These are phyloP conservation scores for Dendryphion nanum DNA, from an alignment of 2,329 filamentous ascomycete genomes.

Conservation along the genomic window DNA sequence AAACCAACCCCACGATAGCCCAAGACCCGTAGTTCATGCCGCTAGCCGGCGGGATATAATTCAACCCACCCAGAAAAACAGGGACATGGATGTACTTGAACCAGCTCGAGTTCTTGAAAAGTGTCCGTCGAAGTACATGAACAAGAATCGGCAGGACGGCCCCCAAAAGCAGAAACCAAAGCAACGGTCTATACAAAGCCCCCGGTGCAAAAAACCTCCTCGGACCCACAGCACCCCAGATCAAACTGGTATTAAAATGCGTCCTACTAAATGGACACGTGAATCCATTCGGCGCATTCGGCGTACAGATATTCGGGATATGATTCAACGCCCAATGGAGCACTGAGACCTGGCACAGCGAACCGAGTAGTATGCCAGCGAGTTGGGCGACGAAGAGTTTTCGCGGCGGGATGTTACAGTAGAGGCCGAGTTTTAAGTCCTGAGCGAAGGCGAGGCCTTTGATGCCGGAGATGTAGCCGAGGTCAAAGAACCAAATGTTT, in stretches of 20 bases:
- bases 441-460: slow-evolving; percentile 4
- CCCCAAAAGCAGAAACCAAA: slow-evolving; percentile 72
- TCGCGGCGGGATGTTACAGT: slow-evolving; percentile 1
- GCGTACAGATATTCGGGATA: slow-evolving; percentile 65
- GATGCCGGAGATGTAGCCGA: slow-evolving; percentile 3
- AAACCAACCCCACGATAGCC: slow-evolving; percentile 65
- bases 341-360: slow-evolving; percentile 61
- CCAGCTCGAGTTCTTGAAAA: slow-evolving; percentile 62
- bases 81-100: slow-evolving; percentile 64
- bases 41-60: slow-evolving; percentile 60
- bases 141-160: slow-evolving; percentile 62
- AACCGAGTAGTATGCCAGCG: neutral
- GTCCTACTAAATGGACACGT: slow-evolving; percentile 58
- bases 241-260: slow-evolving; percentile 64
- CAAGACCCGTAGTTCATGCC: slow-evolving; percentile 70
- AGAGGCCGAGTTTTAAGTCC: slow-evolving; percentile 3
- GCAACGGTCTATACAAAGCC: slow-evolving; percentile 62
- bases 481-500: slow-evolving; percentile 5
- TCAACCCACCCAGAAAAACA: slow-evolving; percentile 41
- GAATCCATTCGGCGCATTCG: slow-evolving; percentile 58
- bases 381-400: neutral
- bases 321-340: slow-evolving; percentile 57
- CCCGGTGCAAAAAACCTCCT: slow-evolving; percentile 65
- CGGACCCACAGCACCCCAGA: slow-evolving; percentile 69
- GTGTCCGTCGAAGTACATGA: slow-evolving; percentile 57